Evolutionary conservation across 2,329 filamentous ascomycete species (phyloP).

Genomic region (Escovopsis weberi): DNA sequence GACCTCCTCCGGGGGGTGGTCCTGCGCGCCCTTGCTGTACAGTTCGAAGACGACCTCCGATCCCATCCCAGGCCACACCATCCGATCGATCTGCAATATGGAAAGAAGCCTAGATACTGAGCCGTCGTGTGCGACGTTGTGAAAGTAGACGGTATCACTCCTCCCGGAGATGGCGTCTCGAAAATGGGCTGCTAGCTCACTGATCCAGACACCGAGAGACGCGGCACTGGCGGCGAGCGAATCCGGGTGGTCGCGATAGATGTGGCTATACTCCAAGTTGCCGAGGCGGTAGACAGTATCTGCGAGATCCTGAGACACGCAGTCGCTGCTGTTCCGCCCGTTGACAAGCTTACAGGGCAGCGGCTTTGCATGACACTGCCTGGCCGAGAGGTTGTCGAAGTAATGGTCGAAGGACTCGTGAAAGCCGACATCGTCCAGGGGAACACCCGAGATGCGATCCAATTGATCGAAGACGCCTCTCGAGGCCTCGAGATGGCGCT

Average conservation of each 20-base stretch:
- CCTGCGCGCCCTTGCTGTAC: conserved; percentile 29
- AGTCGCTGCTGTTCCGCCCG: conserved; percentile 29
- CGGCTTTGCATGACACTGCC: conserved; percentile 60
- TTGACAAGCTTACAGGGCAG: conserved; percentile 49
- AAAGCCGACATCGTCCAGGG: conserved; percentile 41
- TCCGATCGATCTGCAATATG: conserved; percentile 55
- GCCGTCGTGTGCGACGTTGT: conserved; percentile 74
- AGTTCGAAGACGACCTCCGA: conserved; percentile 66
- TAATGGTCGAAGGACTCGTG: conserved; percentile 67
- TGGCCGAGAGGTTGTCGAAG: conserved; percentile 68
- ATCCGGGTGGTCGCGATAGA: conserved; percentile 52
- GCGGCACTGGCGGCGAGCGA: conserved; percentile 48
- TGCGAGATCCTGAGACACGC: conserved; percentile 47
- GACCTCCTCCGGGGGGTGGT: conserved; percentile 3
- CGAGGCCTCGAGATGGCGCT: conserved; percentile 44
- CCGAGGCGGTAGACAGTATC: conserved; percentile 62
- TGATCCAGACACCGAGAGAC: conserved; percentile 58
- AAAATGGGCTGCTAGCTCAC: conserved; percentile 54
- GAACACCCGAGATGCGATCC: conserved; percentile 55
- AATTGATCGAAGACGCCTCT: conserved; percentile 40
- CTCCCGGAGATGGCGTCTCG: conserved; percentile 33
- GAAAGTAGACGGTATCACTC: conserved; percentile 38
- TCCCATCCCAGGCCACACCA: conserved; percentile 81
- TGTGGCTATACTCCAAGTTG: conserved; percentile 66
- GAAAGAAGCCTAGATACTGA: conserved; percentile 52